Conservation (phyloP, 1,284 basidiomycete genomes). For the Taiwanofungus camphoratus region DNA sequence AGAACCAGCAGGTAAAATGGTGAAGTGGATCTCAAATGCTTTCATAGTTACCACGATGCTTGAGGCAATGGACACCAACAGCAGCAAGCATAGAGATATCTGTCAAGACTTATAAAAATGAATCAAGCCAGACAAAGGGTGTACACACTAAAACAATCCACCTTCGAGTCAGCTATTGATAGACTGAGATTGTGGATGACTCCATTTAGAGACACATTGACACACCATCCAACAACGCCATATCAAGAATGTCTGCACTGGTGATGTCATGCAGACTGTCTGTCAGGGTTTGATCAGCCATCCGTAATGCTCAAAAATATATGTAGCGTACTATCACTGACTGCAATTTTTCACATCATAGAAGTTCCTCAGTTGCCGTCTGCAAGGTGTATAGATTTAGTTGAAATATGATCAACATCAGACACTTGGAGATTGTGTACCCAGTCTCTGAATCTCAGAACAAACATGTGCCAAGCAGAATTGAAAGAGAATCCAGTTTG, state of each 20-base stretch:
- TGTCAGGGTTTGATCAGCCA: conserved; percentile 5
- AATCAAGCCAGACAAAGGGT: no score
- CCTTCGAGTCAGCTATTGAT: conserved; percentile 19
- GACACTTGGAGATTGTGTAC: not conserved
- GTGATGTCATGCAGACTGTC: conserved; percentile 25
- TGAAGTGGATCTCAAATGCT: conserved; percentile 16
- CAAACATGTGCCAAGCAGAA: conserved; percentile 21
- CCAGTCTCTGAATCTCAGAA: conserved; percentile 20
- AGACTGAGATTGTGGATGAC: not conserved
- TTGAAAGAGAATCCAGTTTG: conserved; percentile 24
- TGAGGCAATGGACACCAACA: conserved; percentile 18
- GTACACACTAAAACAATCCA: conserved; percentile 19
- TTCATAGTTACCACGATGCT: conserved; percentile 20
- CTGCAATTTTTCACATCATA: not conserved
- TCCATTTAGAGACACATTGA: not conserved
- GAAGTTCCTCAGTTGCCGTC: not conserved
- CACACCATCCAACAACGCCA: conserved; percentile 29
- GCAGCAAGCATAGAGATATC: conserved; percentile 16
- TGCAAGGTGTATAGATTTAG: not conserved
- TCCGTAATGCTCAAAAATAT: not conserved
- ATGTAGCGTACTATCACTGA: not conserved
- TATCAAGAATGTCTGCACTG: conserved; percentile 28
- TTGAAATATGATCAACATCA: not conserved
- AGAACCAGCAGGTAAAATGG: conserved; percentile 12
- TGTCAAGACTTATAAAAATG: no score